Evolutionary conservation across 164 flowering plant genomes (phyloP).

Genomic region (Nymphaea colorata): DNA sequence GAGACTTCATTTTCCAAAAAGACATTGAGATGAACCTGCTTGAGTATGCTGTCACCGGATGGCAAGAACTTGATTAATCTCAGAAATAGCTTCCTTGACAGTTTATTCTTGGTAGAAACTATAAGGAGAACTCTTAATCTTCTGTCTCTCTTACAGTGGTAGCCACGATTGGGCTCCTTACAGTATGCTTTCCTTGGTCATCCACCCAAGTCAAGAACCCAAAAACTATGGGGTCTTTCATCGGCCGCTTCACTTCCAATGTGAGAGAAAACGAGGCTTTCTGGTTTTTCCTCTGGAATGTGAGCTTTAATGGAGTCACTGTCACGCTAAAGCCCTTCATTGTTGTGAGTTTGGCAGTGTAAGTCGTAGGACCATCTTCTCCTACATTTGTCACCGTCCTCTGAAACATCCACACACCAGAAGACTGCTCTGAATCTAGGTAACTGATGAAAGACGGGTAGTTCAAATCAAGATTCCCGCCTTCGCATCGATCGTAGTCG

Average conservation of each 20-base stretch:
- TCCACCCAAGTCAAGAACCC: slow-evolving; percentile 34
- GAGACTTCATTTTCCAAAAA: too few species aligned
- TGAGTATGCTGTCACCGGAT: too few species aligned
- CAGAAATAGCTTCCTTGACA: too few species aligned
- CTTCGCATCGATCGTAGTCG: slow-evolving; percentile 16
- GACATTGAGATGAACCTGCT: too few species aligned
- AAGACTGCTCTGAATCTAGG: slow-evolving; percentile 9
- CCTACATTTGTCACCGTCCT: slow-evolving; percentile 62
- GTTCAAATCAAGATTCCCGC: slow-evolving; percentile 40
- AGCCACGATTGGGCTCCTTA: slow-evolving; percentile 40
- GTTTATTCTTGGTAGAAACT: too few species aligned
- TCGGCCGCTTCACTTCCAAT: not conserved
- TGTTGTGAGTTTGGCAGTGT: slow-evolving; percentile 6
- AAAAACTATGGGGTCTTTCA: not conserved
- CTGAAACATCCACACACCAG: slow-evolving; percentile 16
- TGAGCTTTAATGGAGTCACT: slow-evolving; percentile 34
- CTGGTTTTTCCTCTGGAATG: slow-evolving; percentile 32
- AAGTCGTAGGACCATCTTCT: slow-evolving; percentile 22
- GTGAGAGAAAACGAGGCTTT: slow-evolving; percentile 21
- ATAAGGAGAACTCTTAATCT: too few species aligned
- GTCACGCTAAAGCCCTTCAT: slow-evolving; percentile 7
- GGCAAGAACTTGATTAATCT: too few species aligned
- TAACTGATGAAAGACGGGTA: slow-evolving; percentile 60
- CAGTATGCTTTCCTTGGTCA: slow-evolving; percentile 19
- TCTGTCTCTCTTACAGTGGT: not conserved